Percentiles rank a stretch among this genome's conserved stretches.
Evolutionary conservation across 352 stramenopile species (phyloP).

Genomic region (Phytophthora pisi): DNA sequence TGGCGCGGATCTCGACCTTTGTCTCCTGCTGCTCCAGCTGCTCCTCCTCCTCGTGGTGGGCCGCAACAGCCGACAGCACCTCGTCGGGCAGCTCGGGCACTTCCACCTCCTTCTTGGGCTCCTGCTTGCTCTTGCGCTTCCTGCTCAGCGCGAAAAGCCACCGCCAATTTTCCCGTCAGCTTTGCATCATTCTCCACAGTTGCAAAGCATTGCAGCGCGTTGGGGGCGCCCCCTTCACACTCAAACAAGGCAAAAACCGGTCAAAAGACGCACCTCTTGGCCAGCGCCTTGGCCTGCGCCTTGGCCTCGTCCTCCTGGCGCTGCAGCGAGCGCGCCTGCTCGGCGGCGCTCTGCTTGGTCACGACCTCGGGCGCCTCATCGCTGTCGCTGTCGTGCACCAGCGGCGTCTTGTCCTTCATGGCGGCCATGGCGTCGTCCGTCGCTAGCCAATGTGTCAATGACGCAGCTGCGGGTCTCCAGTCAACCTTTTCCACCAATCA

Average conservation of each 20-base stretch:
- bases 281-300: conserved; percentile 37
- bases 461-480: conserved; percentile 17
- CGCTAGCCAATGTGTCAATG: conserved; percentile 15
- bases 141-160: conserved; percentile 32
- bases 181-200: not conserved
- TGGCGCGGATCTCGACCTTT: conserved; percentile 23
- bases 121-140: conserved; percentile 56
- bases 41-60: conserved; percentile 67
- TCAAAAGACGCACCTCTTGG: conserved; percentile 48
- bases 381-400: conserved; percentile 41
- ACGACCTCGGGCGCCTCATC: conserved; percentile 82
- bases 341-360: conserved; percentile 68
- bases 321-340: conserved; percentile 55
- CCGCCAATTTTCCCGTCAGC: conserved; percentile 7
- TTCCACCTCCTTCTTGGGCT: conserved; percentile 14
- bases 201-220: conserved; percentile 3
- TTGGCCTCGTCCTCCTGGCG: conserved; percentile 60
- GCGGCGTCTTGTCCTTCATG: conserved; percentile 34
- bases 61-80: conserved; percentile 68
- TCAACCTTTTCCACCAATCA: conserved; percentile 47
- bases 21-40: conserved; percentile 46
- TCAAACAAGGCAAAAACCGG: conserved; percentile 4
- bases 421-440: conserved; percentile 18
- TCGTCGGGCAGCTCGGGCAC: conserved; percentile 65
- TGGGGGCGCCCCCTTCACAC: not conserved